Conservation (phyloP, 306 rosid genomes). For the Luffa acutangula region DNA sequence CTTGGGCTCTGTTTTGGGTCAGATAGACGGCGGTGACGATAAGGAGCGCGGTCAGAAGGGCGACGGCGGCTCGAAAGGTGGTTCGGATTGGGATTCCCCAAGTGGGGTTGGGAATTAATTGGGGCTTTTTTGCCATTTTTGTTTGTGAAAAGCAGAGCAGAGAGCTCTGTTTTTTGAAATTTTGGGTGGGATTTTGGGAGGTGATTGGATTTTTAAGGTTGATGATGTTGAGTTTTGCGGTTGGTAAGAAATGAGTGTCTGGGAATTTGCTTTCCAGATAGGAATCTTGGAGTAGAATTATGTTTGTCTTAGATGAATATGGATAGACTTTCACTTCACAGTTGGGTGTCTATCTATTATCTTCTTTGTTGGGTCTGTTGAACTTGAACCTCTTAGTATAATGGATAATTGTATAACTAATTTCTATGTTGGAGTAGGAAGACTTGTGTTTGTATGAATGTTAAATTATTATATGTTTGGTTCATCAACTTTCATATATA, state of each 20-base stretch:
- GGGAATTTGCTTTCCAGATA: not conserved
- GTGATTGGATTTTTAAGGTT: not conserved
- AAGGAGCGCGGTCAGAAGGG: constrained; percentile 39
- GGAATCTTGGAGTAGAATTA: constrained; percentile 9
- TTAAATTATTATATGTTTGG: too few species aligned
- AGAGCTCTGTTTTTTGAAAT: not conserved
- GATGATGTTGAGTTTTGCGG: not conserved
- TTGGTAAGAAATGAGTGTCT: not conserved
- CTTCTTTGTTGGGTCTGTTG: not conserved
- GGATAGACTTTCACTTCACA: constrained; percentile 1
- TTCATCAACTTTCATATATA: too few species aligned
- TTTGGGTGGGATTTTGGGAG: not conserved
- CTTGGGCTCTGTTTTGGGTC: constrained; percentile 21
- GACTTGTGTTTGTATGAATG: too few species aligned
- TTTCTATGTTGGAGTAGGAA: not conserved
- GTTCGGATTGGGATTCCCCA: constrained; percentile 40
- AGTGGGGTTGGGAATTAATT: constrained; percentile 17
- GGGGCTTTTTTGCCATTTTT: constrained; percentile 22
- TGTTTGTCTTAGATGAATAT: not conserved
- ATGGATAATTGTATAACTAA: not conserved
- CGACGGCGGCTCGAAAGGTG: constrained; percentile 44
- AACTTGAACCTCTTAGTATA: not conserved
- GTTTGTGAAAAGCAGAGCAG: not conserved
- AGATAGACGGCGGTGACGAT: constrained; percentile 36
- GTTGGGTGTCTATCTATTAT: not conserved